Evolutionary conservation across 1,284 basidiomycete species (phyloP).

Genomic region (Entoloma clypeatum): DNA sequence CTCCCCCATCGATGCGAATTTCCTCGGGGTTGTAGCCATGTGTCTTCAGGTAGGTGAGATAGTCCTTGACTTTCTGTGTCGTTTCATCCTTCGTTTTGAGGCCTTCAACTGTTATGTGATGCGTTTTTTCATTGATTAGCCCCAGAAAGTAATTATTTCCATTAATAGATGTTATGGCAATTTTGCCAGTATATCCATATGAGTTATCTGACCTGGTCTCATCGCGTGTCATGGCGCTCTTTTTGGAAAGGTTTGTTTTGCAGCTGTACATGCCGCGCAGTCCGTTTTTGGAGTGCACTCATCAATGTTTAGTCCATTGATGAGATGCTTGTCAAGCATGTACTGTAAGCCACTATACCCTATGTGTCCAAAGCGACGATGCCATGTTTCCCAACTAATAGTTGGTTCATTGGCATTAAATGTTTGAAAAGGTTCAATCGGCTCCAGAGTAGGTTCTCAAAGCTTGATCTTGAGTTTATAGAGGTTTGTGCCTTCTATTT

Average conservation of each 20-base stretch:
- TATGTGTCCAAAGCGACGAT: background rate
- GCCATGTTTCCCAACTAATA: constrained; percentile 4
- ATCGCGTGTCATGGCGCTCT: background rate
- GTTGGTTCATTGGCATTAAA: background rate
- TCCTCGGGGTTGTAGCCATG: background rate
- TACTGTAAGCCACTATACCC: background rate
- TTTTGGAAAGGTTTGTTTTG: background rate
- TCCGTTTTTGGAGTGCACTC: background rate
- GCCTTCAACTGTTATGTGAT: background rate
- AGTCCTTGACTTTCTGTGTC: background rate
- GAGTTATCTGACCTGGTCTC: background rate
- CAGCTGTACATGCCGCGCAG: background rate
- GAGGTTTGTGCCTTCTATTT: background rate
- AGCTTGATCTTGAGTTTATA: background rate
- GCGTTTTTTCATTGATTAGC: background rate
- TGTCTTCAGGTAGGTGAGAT: constrained; percentile 1
- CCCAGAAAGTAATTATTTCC: background rate
- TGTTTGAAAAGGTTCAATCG: background rate
- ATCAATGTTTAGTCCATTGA: constrained; percentile 1
- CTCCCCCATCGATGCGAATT: background rate
- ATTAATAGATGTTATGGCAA: constrained; percentile 1
- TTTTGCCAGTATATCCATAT: constrained; percentile 1
- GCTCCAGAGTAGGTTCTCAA: background rate
- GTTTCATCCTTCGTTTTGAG: background rate
- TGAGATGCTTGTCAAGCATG: background rate